Base-by-base conservation (phyloP, 805 yeast species). In the Maudiozyma serrabonitensis region DNA sequence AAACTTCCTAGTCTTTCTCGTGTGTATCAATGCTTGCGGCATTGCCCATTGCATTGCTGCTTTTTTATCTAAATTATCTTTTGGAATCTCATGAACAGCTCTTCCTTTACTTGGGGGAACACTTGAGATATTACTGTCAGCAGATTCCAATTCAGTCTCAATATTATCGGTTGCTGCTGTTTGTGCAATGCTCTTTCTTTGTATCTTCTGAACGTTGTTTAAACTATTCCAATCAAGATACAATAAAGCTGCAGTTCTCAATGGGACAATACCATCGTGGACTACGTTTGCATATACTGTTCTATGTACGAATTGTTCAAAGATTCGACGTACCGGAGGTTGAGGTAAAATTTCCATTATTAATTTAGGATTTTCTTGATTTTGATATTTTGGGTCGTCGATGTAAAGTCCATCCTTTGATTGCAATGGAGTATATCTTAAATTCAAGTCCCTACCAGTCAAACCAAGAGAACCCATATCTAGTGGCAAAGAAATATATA, bases 181-280 rank as follows among this genome's bases (percentile, higher is more conserved):
- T 15, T 21, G 21, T 39, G 15, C 26, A 9, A 19, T 15, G 6
- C 25, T 19, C 25, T 23, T 39, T 23, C 52, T 52, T 49, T 57
- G 57, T 12, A 72, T 71, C 44, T 64, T 63, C 7, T 70, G 66
- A 1, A 82, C 83, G 45, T 74, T 73, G 3, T 76, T 70, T 16
- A 84, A 69, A 3, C 88, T 95, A 51, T 76, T 76, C 85, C 95
- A 89, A 64, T 93, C 98, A 13, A 93, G 66, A 59, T 84, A 91
- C 26, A 91, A 66, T 47, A 91, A 69, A 0, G 97, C 88, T 0
- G 96, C 81, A 0, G 99, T 93, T 46, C 98, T 71, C 56, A 93
- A 70, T 0, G 99, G 98, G 1, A 93, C 99, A 47, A 93, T 89
- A 2, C 99, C 99, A 68, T 93, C 99, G 65, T 93, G 83, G 18